Evolutionary conservation across 2,329 filamentous ascomycete genomes (phyloP).

Genomic region (Colletotrichum incanum): DNA sequence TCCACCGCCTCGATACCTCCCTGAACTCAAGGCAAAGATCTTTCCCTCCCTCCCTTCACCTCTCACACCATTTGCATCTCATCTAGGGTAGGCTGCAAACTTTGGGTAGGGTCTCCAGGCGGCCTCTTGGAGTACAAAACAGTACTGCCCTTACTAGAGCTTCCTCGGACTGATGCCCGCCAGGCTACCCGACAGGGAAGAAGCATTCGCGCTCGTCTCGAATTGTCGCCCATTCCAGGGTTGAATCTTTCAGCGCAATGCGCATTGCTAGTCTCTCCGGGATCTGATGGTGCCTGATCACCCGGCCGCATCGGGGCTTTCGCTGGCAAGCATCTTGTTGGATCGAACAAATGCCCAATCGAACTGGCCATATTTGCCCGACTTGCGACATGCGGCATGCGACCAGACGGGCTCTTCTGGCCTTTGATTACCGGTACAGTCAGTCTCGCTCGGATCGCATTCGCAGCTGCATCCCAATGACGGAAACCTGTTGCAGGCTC

Average conservation of each 20-base stretch:
- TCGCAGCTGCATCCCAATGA: conserved; percentile 39
- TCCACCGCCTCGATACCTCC: conserved; percentile 5
- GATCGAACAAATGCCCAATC: conserved; percentile 11
- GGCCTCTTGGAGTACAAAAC: conserved; percentile 22
- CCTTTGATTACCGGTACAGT: neutral
- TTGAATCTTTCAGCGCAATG: conserved; percentile 37
- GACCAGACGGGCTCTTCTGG: conserved; percentile 11
- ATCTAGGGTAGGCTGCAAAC: conserved; percentile 34
- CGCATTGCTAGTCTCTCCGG: conserved; percentile 35
- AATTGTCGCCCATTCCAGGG: conserved; percentile 37
- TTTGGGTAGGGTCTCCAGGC: conserved; percentile 22
- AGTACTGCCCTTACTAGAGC: conserved; percentile 4
- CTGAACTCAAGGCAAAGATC: neutral
- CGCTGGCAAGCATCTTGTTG: conserved; percentile 8
- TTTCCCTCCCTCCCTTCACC: conserved; percentile 9
- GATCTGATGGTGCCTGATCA: conserved; percentile 28
- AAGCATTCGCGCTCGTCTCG: conserved; percentile 40
- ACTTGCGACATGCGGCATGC: conserved; percentile 31
- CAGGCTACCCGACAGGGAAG: conserved; percentile 35
- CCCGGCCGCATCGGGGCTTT: conserved; percentile 26
- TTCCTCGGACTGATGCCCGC: conserved; percentile 35
- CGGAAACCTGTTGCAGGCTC: conserved; percentile 21
- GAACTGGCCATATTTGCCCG: conserved; percentile 8
- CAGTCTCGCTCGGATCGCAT: conserved; percentile 23
- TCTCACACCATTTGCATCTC: conserved; percentile 38